Evolutionary conservation across 2,329 filamentous ascomycete genomes (phyloP).

Genomic region (Fusarium pininemorale): DNA sequence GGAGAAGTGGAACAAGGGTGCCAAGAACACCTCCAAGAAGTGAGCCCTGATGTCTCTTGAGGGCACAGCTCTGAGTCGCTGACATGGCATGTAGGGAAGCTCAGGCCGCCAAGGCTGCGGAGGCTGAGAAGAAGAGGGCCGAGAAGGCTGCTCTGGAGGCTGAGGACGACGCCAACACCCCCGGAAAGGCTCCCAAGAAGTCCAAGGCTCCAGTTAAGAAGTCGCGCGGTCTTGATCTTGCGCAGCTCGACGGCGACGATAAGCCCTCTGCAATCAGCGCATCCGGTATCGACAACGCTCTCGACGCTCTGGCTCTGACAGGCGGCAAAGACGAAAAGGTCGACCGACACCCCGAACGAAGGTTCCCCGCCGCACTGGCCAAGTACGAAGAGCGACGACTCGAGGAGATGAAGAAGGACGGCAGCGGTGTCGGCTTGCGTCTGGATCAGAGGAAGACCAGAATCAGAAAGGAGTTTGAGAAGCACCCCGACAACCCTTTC

Average conservation of each 20-base stretch:
- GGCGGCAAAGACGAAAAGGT: constrained; percentile 71
- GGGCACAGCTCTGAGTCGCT: constrained; percentile 1
- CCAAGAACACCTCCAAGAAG: constrained; percentile 90
- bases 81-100: constrained; percentile 45
- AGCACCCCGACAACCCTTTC: constrained; percentile 93
- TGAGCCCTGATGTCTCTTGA: constrained; percentile 56
- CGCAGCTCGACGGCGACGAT: constrained; percentile 74
- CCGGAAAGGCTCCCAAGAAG: constrained; percentile 71
- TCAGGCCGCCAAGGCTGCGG: constrained; percentile 73
- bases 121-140: constrained; percentile 90
- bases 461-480: constrained; percentile 93
- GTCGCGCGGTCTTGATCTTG: constrained; percentile 76
- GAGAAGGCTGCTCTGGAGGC: constrained; percentile 85
- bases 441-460: constrained; percentile 85
- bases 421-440: constrained; percentile 74
- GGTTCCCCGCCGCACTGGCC: constrained; percentile 86
- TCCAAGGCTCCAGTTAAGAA: constrained; percentile 75
- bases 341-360: constrained; percentile 86
- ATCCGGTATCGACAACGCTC: constrained; percentile 89
- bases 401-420: constrained; percentile 86
- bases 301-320: constrained; percentile 82
- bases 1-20: constrained; percentile 83
- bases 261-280: constrained; percentile 75
- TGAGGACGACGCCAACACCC: constrained; percentile 78
- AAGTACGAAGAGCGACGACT: constrained; percentile 84